Evolutionary conservation across 2,329 filamentous ascomycete genomes (phyloP).

Genomic region (Pseudocercospora vitis): DNA sequence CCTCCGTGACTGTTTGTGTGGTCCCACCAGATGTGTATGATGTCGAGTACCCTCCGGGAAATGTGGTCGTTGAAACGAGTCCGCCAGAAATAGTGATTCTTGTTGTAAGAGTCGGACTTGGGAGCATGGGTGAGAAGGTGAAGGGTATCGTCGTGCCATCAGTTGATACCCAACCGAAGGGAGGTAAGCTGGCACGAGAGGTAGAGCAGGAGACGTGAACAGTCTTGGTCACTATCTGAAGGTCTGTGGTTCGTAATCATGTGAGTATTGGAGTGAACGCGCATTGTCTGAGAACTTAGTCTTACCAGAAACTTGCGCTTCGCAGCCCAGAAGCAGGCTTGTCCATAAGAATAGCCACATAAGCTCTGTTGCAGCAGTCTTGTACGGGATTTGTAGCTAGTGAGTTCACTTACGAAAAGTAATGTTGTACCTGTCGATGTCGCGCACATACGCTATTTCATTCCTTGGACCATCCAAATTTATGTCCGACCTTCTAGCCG

Average conservation of each 20-base stretch:
- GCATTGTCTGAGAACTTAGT: background rate
- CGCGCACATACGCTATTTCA: no score
- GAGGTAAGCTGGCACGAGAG: background rate
- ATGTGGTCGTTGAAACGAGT: background rate
- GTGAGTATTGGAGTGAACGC: background rate
- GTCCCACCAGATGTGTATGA: slow-evolving; percentile 4
- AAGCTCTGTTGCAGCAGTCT: no score
- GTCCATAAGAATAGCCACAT: background rate
- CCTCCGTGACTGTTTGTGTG: slow-evolving; percentile 5
- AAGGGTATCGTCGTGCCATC: slow-evolving; percentile 11
- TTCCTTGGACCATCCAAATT: no score
- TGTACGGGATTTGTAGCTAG: no score
- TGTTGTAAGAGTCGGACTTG: slow-evolving; percentile 3
- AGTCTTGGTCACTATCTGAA: slow-evolving; percentile 8
- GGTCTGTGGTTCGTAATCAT: background rate
- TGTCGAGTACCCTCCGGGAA: slow-evolving; percentile 2
- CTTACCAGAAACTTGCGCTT: background rate
- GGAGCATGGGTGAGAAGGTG: slow-evolving; percentile 2
- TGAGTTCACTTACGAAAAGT: no score
- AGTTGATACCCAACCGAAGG: slow-evolving; percentile 8
- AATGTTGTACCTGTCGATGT: no score
- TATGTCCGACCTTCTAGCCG: no score
- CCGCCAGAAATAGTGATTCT: slow-evolving; percentile 3
- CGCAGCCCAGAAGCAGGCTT: background rate
- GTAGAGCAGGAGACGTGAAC: slow-evolving; percentile 9